These are phyloP conservation scores for Xenoacremonium recifei DNA, from an alignment of 2,329 filamentous ascomycete species.

Conservation along the genomic window DNA sequence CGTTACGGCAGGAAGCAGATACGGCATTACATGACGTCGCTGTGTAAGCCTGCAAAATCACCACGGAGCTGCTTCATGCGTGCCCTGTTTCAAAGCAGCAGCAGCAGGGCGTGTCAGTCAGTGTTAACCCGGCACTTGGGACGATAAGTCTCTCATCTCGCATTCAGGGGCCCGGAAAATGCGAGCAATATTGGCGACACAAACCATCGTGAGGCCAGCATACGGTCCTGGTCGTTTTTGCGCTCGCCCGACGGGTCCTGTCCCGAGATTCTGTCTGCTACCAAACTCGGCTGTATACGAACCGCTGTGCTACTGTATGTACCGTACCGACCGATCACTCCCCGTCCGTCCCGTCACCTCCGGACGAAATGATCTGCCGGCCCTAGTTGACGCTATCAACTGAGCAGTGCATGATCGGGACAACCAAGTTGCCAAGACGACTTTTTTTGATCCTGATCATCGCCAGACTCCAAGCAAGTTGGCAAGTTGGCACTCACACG, in stretches of 20 bases:
- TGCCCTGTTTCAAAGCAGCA: too few relatives aligned
- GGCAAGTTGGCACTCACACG: background rate
- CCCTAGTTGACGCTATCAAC: slow-evolving; percentile 16
- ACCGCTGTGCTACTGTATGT: background rate
- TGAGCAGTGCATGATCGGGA: slow-evolving; percentile 13
- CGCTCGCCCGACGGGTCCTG: slow-evolving; percentile 3
- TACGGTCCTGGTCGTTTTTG: slow-evolving; percentile 8
- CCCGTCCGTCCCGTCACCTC: too few relatives aligned
- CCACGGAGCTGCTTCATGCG: too few relatives aligned
- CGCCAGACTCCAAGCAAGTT: background rate
- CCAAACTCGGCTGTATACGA: background rate
- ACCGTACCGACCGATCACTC: too few relatives aligned
- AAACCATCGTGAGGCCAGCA: slow-evolving; percentile 4
- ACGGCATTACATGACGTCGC: too few relatives aligned
- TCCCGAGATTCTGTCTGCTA: too few relatives aligned
- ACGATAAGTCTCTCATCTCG: slow-evolving; percentile 5
- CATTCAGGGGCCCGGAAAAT: background rate
- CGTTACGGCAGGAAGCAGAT: too few relatives aligned
- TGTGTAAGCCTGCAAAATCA: too few relatives aligned
- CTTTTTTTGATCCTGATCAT: slow-evolving; percentile 3
- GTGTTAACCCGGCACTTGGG: slow-evolving; percentile 13
- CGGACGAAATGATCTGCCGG: slow-evolving; percentile 13
- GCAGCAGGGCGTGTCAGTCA: too few relatives aligned
- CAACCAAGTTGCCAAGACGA: too few relatives aligned
- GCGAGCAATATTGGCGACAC: slow-evolving; percentile 12